Evolutionary conservation across 768 basidiomycete genomes (phyloP), one percentile per base, ranked within the genome.

Genomic region (Floccularia luteovirens): DNA sequence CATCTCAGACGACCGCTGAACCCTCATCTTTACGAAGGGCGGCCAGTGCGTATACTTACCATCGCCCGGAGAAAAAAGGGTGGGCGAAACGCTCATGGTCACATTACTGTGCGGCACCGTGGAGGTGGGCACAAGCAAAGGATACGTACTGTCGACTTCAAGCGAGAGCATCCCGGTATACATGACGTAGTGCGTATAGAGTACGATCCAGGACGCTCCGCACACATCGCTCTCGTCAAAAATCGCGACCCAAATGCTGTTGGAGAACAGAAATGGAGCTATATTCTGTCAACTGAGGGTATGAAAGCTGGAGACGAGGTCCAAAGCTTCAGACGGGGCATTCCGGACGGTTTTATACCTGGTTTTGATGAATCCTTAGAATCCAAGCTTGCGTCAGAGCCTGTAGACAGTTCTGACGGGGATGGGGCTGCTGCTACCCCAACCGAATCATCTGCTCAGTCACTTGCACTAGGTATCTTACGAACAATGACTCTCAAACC

Each of bases 121-220:
- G 96, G 96, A 10, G 96, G 96, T 4, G 96, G 96, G 0, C 92
- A 94, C 65, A 77, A 75, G 44, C 79, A 82, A 43, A 79, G 96
- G 24, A 79, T 94, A 44, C 81, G 96, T 22, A 70, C 79, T 27
- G 63, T 99, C 39, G 96, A 99, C 61, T 98, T 94, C 53, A 63
- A 69, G 58, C 75, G 96, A 39, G 62, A 64, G n/a, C 79, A 82
- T 43, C 68, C 77, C 1, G 94, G 94, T 6, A 64, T 82, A 24
- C 87, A 89, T 53, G 88, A 93, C 49, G 91, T 98, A 32, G 74
- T 93, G 3, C 76, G 96, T 34, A 89, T 99, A 48, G 96, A 98
- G 64, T 99, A 94, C 54, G 96, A 98, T 66, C 96, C 96, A 0
- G 87, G 87, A 3, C 74, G 96, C 31, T 87, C 82, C 24, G 90